A percentile compares a stretch with the other conserved stretches of the same genome.
Conservation (phyloP, 352 stramenopile species). For the Phytophthora nicotianae region DNA sequence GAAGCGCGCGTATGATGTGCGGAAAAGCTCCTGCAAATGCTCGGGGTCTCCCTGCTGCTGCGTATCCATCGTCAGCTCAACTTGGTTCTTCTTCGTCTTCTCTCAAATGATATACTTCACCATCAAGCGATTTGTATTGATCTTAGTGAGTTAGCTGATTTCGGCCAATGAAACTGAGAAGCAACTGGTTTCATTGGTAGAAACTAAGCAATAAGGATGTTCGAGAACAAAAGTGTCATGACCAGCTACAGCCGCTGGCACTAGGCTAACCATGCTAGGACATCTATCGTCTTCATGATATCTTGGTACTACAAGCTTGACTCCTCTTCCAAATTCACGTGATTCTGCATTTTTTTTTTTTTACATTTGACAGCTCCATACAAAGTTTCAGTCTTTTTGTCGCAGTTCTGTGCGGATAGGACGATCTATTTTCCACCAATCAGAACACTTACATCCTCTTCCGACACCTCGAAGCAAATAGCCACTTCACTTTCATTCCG, state of each 20-base stretch:
- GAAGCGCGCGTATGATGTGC: slow-evolving; percentile 51
- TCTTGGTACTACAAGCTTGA: neutral
- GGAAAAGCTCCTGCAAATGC: slow-evolving; percentile 56
- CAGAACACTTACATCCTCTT: slow-evolving; percentile 8
- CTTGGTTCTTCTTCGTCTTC: slow-evolving; percentile 15
- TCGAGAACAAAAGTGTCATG: slow-evolving; percentile 10
- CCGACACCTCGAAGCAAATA: slow-evolving; percentile 16
- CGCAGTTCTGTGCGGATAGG: slow-evolving; percentile 9
- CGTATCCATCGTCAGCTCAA: slow-evolving; percentile 24
- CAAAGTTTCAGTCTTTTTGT: slow-evolving; percentile 13
- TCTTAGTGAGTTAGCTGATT: slow-evolving; percentile 36
- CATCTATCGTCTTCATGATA: too few species aligned
- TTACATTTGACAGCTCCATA: slow-evolving; percentile 2
- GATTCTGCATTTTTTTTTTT: too few species aligned
- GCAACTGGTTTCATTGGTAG: slow-evolving; percentile 7
- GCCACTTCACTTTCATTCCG: slow-evolving; percentile 9
- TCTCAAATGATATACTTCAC: slow-evolving; percentile 10
- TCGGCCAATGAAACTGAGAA: neutral
- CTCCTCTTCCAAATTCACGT: neutral
- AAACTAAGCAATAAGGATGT: slow-evolving; percentile 9
- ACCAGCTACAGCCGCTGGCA: too few species aligned
- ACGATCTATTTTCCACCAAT: slow-evolving; percentile 24
- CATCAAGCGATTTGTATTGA: slow-evolving; percentile 8
- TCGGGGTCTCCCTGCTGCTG: slow-evolving; percentile 27
- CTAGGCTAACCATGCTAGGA: too few species aligned